Evolutionary conservation across 2,329 filamentous ascomycete species (phyloP).

Genomic region (Tothia fuscella): DNA sequence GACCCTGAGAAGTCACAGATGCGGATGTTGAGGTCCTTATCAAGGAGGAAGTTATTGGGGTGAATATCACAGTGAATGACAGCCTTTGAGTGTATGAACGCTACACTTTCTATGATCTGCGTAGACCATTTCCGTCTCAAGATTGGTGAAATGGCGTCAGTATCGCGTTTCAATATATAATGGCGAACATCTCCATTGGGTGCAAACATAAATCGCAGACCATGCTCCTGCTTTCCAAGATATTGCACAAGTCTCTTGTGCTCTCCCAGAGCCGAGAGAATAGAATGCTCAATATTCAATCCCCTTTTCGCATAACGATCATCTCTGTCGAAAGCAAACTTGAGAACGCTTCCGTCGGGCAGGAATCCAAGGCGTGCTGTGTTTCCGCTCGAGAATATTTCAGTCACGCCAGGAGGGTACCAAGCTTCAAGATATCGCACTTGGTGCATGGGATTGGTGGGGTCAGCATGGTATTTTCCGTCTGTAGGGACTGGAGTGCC

Average conservation of each 20-base stretch:
- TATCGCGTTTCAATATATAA: constrained; percentile 11
- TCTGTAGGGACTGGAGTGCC: constrained; percentile 15
- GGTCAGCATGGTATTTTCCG: constrained; percentile 16
- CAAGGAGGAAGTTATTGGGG: constrained; percentile 29
- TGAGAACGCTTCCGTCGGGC: constrained; percentile 14
- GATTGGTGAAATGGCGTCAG: constrained; percentile 10
- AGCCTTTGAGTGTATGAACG: constrained; percentile 24
- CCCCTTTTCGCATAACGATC: constrained; percentile 10
- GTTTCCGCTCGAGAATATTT: constrained; percentile 14
- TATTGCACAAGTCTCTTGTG: constrained; percentile 14
- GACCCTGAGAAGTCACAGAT: constrained; percentile 28
- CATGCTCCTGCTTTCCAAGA: constrained; percentile 12
- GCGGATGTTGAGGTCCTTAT: constrained; percentile 23
- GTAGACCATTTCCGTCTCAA: constrained; percentile 12
- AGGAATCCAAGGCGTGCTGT: constrained; percentile 14
- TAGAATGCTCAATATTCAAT: constrained; percentile 13
- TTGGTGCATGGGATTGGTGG: constrained; percentile 9
- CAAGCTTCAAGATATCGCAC: constrained; percentile 14
- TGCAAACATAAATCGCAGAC: constrained; percentile 12
- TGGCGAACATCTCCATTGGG: constrained; percentile 12
- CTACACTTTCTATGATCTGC: constrained; percentile 20
- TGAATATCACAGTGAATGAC: constrained; percentile 31
- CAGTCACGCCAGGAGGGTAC: constrained; percentile 13
- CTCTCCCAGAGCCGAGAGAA: constrained; percentile 12
- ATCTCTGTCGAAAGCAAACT: constrained; percentile 13